Evolutionary conservation across 176 grass and related monocot species (phyloP).

Genomic region (Paspalum notatum): DNA sequence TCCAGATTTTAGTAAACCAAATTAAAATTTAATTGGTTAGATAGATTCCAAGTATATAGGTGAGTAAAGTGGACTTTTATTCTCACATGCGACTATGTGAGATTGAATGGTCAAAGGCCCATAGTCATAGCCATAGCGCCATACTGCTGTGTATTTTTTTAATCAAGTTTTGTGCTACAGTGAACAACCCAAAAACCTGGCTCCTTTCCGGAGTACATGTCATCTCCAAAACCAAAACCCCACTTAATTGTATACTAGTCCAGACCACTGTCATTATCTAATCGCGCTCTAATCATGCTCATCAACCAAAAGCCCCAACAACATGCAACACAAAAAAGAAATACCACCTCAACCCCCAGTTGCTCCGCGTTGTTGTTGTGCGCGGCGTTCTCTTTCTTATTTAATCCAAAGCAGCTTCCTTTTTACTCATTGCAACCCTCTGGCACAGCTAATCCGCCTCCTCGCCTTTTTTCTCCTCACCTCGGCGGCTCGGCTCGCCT

Average conservation of each 20-base stretch:
- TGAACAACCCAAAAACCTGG: background rate
- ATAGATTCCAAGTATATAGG: too few species aligned
- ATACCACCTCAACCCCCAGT: background rate
- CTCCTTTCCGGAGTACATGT: background rate
- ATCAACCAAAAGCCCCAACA: slow-evolving; percentile 15
- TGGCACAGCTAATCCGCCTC: slow-evolving; percentile 69
- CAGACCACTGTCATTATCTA: slow-evolving; percentile 26
- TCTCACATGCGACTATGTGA: too few species aligned
- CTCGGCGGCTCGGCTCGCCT: background rate
- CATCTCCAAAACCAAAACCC: background rate
- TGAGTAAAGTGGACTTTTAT: too few species aligned
- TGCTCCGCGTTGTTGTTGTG: slow-evolving; percentile 7
- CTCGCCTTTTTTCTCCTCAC: background rate
- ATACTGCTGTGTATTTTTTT: too few species aligned
- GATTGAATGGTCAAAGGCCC: too few species aligned
- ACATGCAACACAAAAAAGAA: background rate
- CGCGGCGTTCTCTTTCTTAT: slow-evolving; percentile 21
- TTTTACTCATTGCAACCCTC: slow-evolving; percentile 35
- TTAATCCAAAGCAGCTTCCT: slow-evolving; percentile 52
- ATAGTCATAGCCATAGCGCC: background rate
- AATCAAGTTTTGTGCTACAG: background rate
- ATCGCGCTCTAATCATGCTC: slow-evolving; percentile 9
- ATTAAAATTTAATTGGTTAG: too few species aligned
- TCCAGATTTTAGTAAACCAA: too few species aligned
- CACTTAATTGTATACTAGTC: background rate